A percentile compares a stretch with the other conserved stretches of the same genome.
These are phyloP conservation scores for Isatis lusitanica DNA, from an alignment of 441 rosid genomes.

Conservation along the genomic window DNA sequence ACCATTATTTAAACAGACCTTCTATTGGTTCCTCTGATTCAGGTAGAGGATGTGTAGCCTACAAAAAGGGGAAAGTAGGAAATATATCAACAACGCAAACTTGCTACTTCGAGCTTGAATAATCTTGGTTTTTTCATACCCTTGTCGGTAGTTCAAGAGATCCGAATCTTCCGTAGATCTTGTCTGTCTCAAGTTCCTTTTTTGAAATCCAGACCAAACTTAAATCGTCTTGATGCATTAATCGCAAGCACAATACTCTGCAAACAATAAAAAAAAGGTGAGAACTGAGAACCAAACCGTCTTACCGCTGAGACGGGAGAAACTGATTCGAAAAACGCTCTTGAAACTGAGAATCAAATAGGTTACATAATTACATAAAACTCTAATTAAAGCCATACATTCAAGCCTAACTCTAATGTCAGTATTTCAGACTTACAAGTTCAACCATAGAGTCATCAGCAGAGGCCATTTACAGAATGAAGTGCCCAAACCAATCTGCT, in stretches of 20 bases:
- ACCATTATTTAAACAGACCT: background rate
- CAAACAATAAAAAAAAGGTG: background rate
- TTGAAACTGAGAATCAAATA: too few species aligned
- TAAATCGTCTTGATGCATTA: background rate
- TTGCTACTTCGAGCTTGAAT: background rate
- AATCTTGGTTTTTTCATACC: background rate
- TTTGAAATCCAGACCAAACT: background rate
- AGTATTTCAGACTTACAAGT: too few species aligned
- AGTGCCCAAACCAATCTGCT: too few species aligned
- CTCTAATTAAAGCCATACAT: too few species aligned
- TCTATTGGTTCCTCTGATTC: background rate
- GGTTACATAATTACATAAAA: too few species aligned
- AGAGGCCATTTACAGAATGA: too few species aligned
- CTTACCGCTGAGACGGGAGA: background rate
- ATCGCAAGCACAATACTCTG: background rate
- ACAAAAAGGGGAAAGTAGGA: background rate
- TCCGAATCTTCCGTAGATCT: background rate
- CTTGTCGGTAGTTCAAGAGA: background rate
- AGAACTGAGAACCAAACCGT: background rate
- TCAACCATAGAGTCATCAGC: too few species aligned
- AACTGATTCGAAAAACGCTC: background rate
- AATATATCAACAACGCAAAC: background rate
- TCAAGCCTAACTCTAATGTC: too few species aligned
- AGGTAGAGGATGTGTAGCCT: background rate
- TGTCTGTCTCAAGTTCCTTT: background rate